A percentile compares a stretch with the other conserved stretches of the same genome.
These are phyloP conservation scores for Pilatotrama ljubarskyi DNA, from an alignment of 768 basidiomycete species.

Conservation along the genomic window DNA sequence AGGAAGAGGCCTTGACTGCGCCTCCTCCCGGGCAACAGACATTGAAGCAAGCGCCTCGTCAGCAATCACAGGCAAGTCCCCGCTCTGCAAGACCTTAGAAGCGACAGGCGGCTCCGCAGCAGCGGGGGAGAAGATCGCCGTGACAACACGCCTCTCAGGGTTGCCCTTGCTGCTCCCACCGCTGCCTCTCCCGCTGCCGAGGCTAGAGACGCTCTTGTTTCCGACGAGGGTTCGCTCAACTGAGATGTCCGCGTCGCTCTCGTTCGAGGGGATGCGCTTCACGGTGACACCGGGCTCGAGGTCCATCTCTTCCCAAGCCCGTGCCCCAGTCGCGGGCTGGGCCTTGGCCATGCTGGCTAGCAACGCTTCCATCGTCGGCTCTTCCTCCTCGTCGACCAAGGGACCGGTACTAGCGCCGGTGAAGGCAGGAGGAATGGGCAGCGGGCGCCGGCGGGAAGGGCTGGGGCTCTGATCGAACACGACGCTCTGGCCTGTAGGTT, in stretches of 20 bases:
- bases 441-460: slow-evolving; percentile 13
- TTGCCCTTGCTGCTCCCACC: slow-evolving; percentile 24
- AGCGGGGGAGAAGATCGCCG: slow-evolving; percentile 31
- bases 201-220: slow-evolving; percentile 13
- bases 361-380: slow-evolving; percentile 35
- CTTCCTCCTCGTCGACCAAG: slow-evolving; percentile 21
- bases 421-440: slow-evolving; percentile 13
- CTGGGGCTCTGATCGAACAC: slow-evolving; percentile 17
- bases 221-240: slow-evolving; percentile 8
- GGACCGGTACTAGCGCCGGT: slow-evolving; percentile 2
- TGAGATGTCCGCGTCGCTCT: slow-evolving; percentile 2
- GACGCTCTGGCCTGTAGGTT: slow-evolving; percentile 8
- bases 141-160: slow-evolving; percentile 32
- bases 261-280: slow-evolving; percentile 29
- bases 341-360: slow-evolving; percentile 23
- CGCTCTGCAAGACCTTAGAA: background rate
- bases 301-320: slow-evolving; percentile 40
- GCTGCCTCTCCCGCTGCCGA: slow-evolving; percentile 21
- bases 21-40: background rate
- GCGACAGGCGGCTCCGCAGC: background rate
- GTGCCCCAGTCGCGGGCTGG: slow-evolving; percentile 30
- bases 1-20: slow-evolving; percentile 12
- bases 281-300: slow-evolving; percentile 34
- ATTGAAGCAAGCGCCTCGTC: background rate
- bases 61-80: background rate